Evolutionary conservation across 371 early-diverging fungal species (phyloP), one percentile per base, ranked within the genome.

Genomic region (Mortierella sp.): DNA sequence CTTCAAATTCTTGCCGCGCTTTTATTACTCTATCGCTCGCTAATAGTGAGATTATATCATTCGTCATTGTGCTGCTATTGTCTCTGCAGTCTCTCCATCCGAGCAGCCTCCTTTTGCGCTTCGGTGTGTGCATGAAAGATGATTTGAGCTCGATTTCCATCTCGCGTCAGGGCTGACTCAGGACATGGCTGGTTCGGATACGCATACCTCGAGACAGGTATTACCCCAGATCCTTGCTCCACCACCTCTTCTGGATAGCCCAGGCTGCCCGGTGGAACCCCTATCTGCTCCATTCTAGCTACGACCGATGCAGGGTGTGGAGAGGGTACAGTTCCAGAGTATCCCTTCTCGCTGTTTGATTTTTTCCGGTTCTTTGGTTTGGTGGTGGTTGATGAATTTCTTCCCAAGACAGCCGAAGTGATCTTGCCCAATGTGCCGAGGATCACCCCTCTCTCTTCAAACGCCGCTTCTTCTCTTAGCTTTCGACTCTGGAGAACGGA

Each of bases 121-220:
- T 30, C 23, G 23, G 62, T 57, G 7, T 62, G 47, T 5, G 65
- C 72, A 56, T 73, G 74, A 30, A 64, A 73, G 30, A 73, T 61
- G 18, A 73, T 37, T 43, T 47, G 64, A 2, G 68, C 47, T 12
- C 64, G 57, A 16, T 56, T 12, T 29, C 63, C 64, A 55, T 64
- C 48, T 4, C 53, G 37, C 9, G 37, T 37, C 9, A 9, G 37
- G 37, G 37, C 9, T 37, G 59, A 61, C 47, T 64, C 60, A 12
- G 64, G 46, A 56, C 60, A 60, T 7, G 76, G 56, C 21, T 75
- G 71, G n/a, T 64, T 68, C 6, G 76, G 76, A 44, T 75, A 75
- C 1, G 52, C 23, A 45, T 75, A 75, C 16, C 21, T 60, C 37
- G 76, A 71, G 7, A 68, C 56, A 0, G 70, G 67, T 1, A 71